Evolutionary conservation across 805 yeast genomes (phyloP).

Genomic region (Zygosaccharomyces kombuchaensis): DNA sequence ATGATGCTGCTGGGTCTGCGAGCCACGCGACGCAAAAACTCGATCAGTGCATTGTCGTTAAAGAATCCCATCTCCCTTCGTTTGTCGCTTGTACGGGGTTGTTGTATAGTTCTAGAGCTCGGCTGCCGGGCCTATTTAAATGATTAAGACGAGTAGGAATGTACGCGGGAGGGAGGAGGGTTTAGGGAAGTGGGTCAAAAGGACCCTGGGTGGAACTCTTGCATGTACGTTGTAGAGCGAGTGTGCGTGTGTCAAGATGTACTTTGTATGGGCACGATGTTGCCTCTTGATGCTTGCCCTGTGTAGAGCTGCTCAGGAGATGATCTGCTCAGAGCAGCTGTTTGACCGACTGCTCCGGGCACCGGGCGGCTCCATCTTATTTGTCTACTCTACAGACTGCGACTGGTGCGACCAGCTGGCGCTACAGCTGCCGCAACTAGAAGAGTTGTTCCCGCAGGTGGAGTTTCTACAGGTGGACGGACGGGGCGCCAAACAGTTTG

Average conservation of each 20-base stretch:
- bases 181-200: background rate
- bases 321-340: conserved; percentile 4
- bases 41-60: conserved; percentile 26
- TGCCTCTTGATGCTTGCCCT: no score
- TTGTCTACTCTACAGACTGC: conserved; percentile 44
- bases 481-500: conserved; percentile 33
- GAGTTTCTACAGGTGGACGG: conserved; percentile 37
- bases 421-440: conserved; percentile 44
- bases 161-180: background rate
- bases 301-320: conserved; percentile 2
- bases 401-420: conserved; percentile 43
- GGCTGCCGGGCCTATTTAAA: background rate
- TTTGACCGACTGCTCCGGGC: conserved; percentile 2
- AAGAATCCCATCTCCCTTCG: conserved; percentile 27
- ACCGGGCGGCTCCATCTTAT: conserved; percentile 12
- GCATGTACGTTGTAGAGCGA: background rate
- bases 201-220: background rate
- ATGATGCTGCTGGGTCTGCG: conserved; percentile 27
- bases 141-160: background rate
- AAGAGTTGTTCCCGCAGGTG: conserved; percentile 39
- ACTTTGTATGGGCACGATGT: background rate
- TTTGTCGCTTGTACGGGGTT: background rate
- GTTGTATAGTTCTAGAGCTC: background rate
- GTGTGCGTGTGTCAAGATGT: background rate
- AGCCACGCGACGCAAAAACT: conserved; percentile 21